Evolutionary conservation across 2,329 filamentous ascomycete genomes (phyloP), one percentile per base, ranked within the genome.

Genomic region (Colletotrichum echinochloae): DNA sequence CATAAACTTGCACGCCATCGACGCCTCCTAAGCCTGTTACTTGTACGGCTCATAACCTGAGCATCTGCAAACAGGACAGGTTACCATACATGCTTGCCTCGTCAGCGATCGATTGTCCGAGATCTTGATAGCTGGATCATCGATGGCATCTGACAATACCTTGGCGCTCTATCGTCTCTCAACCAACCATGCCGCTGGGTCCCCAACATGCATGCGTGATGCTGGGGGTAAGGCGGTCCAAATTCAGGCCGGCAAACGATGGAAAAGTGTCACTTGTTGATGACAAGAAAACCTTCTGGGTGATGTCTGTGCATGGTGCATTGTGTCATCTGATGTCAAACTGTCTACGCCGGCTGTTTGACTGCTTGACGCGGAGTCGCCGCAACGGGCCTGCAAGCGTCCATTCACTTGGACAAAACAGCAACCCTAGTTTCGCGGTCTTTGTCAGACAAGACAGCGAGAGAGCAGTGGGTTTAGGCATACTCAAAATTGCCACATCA

Each of bases 31-130:
- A 23, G n/a, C 51, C 59, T n/a, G 14, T 18, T 18, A 30, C 48
- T 57, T 48, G 26, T 59, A 54, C 51, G 30, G 59, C 48, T 63
- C 37, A 39, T 48, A 44, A 39, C 55, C 28, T 33, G 35, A 18
- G n/a, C 44, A 18, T 46, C 30, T 59, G 26, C 37, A 51, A 59
- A 55, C 33, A 18, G 41, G 46, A 35, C 20, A 59, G 30, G 33
- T 33, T 18, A 20, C 37, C 30, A 46, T 46, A 26, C 23, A 23
- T 54, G 51, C 44, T 61, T 71, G 68, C 68, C 46, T 67, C 64
- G 64, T 52, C 64, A 68, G 28, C 46, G 57, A 67, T 71, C 64
- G 41, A 68, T 63, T 56, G 67, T 59, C 57, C 51, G 57, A 67
- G 68, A 71, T 71, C 64, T 62, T 59, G 62, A 55, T 60, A 39